Conservation (phyloP, 345 rosid species). For the Pistacia vera region DNA sequence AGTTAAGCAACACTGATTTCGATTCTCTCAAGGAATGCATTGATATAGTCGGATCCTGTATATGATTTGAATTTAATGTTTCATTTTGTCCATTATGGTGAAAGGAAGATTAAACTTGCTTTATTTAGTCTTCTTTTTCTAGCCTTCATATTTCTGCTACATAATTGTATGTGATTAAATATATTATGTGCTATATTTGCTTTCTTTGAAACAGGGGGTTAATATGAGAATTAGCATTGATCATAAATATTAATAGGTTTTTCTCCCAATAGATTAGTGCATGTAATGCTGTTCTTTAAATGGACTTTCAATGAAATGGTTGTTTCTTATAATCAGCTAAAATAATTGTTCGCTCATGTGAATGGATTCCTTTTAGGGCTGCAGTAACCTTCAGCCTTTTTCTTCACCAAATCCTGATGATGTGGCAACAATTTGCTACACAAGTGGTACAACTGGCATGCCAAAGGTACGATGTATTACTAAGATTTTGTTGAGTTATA, state of each 20-base stretch:
- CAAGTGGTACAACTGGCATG: constrained; percentile 98
- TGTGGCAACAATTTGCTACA: constrained; percentile 82
- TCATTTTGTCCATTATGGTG: background rate
- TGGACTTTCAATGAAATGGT: background rate
- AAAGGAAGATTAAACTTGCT: background rate
- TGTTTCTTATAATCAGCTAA: background rate
- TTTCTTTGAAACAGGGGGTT: background rate
- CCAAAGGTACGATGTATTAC: constrained; percentile 71
- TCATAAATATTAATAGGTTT: background rate
- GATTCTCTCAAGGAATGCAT: background rate
- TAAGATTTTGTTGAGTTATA: constrained; percentile 3
- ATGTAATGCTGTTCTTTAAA: too few relatives aligned
- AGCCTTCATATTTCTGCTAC: background rate
- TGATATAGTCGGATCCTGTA: background rate
- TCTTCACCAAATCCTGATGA: constrained; percentile 65
- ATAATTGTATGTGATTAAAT: background rate
- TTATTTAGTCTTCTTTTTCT: background rate
- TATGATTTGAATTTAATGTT: background rate
- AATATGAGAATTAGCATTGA: background rate
- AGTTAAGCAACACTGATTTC: background rate
- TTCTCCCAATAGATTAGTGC: too few relatives aligned
- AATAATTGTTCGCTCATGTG: constrained; percentile 19
- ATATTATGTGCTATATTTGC: background rate
- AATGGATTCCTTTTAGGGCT: constrained; percentile 54
- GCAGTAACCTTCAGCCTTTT: constrained; percentile 58